Percentiles rank a stretch among this genome's conserved stretches.
Conservation (phyloP, 2,329 filamentous ascomycete species). For the Cercospora sp. region DNA sequence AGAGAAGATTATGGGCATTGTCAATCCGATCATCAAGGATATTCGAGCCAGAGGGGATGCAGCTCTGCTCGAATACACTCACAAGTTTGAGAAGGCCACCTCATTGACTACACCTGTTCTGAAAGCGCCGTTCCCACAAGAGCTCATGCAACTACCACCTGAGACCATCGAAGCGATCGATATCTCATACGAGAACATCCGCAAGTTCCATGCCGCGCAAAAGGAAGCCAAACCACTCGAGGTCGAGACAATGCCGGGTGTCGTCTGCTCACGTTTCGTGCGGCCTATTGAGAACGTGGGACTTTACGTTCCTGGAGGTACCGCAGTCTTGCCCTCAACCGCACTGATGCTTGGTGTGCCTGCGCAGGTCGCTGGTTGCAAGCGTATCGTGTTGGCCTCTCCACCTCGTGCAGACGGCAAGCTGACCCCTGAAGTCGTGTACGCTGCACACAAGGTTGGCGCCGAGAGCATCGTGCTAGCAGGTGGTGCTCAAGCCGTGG, state of each 20-base stretch:
- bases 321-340: conserved; percentile 93
- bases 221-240: conserved; percentile 71
- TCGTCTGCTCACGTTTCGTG: conserved; percentile 89
- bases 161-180: conserved; percentile 94
- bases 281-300: conserved; percentile 94
- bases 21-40: conserved; percentile 86
- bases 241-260: conserved; percentile 97
- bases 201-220: conserved; percentile 89
- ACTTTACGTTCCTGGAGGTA: conserved; percentile 92
- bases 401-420: conserved; percentile 86
- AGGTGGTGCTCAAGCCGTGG: conserved; percentile 91
- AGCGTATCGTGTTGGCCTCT: conserved; percentile 90
- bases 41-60: conserved; percentile 82
- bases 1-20: conserved; percentile 89
- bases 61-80: conserved; percentile 86
- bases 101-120: conserved; percentile 86
- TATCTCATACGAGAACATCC: conserved; percentile 88
- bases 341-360: conserved; percentile 98
- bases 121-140: conserved; percentile 80
- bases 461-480: conserved; percentile 95
- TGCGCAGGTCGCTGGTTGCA: conserved; percentile 94
- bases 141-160: conserved; percentile 78
- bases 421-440: conserved; percentile 94
- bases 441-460: conserved; percentile 93
- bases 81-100: conserved; percentile 96